A percentile compares a stretch with the other conserved stretches of the same genome.
phyloP scores from a whole-genome alignment of 148 eudicot genomes.

The Diospyros lotus region DNA sequence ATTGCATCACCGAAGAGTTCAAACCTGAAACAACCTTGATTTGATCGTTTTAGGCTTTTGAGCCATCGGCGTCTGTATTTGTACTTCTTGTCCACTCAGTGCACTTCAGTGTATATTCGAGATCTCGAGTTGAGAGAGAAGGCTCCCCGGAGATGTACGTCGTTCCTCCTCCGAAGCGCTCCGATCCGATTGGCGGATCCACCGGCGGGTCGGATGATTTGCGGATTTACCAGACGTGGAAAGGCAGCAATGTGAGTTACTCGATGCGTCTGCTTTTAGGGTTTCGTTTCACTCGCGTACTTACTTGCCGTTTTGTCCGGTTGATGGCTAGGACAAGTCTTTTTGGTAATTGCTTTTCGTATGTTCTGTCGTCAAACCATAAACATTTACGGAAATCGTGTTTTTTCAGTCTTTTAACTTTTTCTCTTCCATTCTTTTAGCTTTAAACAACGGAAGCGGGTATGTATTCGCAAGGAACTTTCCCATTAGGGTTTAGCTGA shows the following conservation, averaged over 20 bases:
- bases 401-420: too few relatives aligned
- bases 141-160: conserved; percentile 61
- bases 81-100: not conserved
- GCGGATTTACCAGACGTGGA: conserved; percentile 82
- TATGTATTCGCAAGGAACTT: not conserved
- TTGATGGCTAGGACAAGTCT: too few relatives aligned
- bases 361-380: too few relatives aligned
- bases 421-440: too few relatives aligned
- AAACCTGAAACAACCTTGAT: not conserved
- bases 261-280: not conserved
- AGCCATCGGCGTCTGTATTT: not conserved
- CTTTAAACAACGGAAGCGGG: not conserved
- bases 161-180: conserved; percentile 76
- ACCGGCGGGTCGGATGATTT: conserved; percentile 40
- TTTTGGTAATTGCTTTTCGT: too few relatives aligned
- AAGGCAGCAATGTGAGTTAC: conserved; percentile 86
- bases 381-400: too few relatives aligned
- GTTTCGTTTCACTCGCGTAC: not conserved
- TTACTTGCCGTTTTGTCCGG: not conserved
- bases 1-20: not conserved
- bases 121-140: conserved; percentile 20
- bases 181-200: conserved; percentile 65
- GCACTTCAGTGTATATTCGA: not conserved
- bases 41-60: not conserved
- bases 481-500: too few relatives aligned